Evolutionary conservation across 257 asterid species (phyloP).

Genomic region (Fraxinus pennsylvanica): DNA sequence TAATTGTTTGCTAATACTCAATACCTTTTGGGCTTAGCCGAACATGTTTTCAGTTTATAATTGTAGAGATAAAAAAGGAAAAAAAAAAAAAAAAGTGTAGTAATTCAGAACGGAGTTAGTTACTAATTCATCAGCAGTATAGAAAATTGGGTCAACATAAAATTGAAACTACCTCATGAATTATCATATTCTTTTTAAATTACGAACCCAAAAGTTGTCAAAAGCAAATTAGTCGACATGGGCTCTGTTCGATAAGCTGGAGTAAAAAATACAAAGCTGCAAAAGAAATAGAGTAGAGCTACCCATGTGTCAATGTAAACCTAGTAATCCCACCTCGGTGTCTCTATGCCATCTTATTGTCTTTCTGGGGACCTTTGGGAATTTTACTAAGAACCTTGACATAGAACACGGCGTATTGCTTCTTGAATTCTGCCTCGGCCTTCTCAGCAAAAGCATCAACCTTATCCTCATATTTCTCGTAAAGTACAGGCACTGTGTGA

Average conservation of each 20-base stretch:
- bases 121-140: conserved; percentile 4
- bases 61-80: too few relatives aligned
- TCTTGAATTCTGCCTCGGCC: conserved; percentile 47
- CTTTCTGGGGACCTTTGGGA: conserved; percentile 41
- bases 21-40: too few relatives aligned
- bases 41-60: too few relatives aligned
- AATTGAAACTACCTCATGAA: conserved; percentile 3
- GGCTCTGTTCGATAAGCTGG: conserved; percentile 10
- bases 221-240: conserved; percentile 19
- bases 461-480: conserved; percentile 52
- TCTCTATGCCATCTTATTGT: conserved; percentile 36
- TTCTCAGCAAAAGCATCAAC: conserved; percentile 54
- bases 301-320: conserved; percentile 1
- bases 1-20: too few relatives aligned
- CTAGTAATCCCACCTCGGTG: conserved; percentile 9
- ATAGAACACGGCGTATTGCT: conserved; percentile 46
- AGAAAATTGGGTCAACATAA: conserved; percentile 6
- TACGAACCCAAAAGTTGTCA: conserved; percentile 11
- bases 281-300: background rate
- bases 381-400: conserved; percentile 48
- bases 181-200: background rate
- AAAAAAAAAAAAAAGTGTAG: too few relatives aligned
- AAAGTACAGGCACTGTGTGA: conserved; percentile 51
- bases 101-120: conserved; percentile 5
- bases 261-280: conserved; percentile 13